Evolutionary conservation across 2,329 filamentous ascomycete genomes (phyloP), one percentile per base, ranked within the genome.

Genomic region (Acrocalymma vagum): DNA sequence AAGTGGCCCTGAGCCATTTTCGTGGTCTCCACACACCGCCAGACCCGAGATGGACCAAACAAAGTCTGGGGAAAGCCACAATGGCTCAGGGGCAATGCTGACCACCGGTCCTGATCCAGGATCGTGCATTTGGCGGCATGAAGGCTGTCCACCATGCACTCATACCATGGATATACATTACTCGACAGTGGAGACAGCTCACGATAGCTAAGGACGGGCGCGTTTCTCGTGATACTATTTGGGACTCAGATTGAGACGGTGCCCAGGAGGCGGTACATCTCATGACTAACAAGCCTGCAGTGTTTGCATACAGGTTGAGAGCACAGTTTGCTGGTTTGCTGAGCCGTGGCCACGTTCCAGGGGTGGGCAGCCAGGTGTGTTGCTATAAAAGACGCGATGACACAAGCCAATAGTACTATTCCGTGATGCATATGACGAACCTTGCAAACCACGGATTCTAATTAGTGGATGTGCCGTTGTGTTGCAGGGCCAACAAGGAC

Each of bases 1-100:
- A 51, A 26, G 35, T 59, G 58, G 57, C 49, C 38, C 33, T 62
- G 61, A 53, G 64, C 62, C 59, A 67, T 66, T 66, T 63, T 56
- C 45, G 32, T 30, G 38, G 38, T 38, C 47, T 61, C 58, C 58
- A 58, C 62, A 55, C 62, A 65, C 62, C 60, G 60, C 62, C 50
- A 59, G 44, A 65, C 48, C 55, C 41, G 38, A 45, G 33, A 37
- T 42, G 21, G 42, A 43, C 49, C 50, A 53, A 55, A 51, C 39
- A 58, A 50, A 59, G 48, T 63, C 60, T 55, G 55, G 53, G 61
- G 61, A 58, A 55, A 58, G 51, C 39, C 52, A 48, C 44, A 32
- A 51, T 44, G 37, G 41, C 43, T 63, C 61, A 62, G 60, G 56
- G 58, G 60, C 43, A 56, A 29, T 30, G 48, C 45, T 48, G 46